Evolutionary conservation across 2,329 filamentous ascomycete genomes (phyloP), one percentile per base, ranked within the genome.

Genomic region (Penicillium sp.): DNA sequence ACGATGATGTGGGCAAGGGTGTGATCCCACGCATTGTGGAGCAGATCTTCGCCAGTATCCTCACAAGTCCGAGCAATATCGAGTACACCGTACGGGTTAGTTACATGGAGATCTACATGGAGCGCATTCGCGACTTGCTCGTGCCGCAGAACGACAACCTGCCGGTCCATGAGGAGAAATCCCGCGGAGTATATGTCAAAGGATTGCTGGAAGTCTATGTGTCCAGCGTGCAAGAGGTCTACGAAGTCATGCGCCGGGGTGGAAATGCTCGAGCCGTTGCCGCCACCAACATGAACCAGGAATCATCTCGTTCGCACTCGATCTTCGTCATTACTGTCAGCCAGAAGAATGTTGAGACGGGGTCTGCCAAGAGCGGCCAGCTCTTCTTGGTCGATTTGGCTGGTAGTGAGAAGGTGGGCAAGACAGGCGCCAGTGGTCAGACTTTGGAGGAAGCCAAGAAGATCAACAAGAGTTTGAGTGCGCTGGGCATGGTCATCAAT

Each of bases 101-200:
- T 78, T 98, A 98, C 79, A 97, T 99, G 93, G 95, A 99, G 79
- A 98, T 99, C 66, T 99, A 99, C 82, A 99, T 98, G 95, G 95
- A 99, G 81, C 88, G 90, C 69, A 98, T 99, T 76, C 88, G 94
- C 71, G 95, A 99, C 86, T 80, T 99, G 71, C 82, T 99, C 64
- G 88, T 90, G 25, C 95, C 95, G 11, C 90, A 93, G 61, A 96
- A 98, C 78, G 94, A 97, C 80, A 98, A 98, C 73, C 82, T 99
- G 54, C 93, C 94, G 0, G 89, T 98, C n/a, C 95, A 98, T 79
- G 95, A 99, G 73, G 95, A 98, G 79, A 96, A 97, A 84, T 95
- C 90, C 73, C 86, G 91, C 61, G 95, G 95, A 56, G 94, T 98
- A 1, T 98, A 98, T 72, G 95, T 98, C 71, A 98, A 98, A 78